These are phyloP conservation scores for Candida fluviatilis DNA, from an alignment of 805 yeast genomes.

Conservation along the genomic window DNA sequence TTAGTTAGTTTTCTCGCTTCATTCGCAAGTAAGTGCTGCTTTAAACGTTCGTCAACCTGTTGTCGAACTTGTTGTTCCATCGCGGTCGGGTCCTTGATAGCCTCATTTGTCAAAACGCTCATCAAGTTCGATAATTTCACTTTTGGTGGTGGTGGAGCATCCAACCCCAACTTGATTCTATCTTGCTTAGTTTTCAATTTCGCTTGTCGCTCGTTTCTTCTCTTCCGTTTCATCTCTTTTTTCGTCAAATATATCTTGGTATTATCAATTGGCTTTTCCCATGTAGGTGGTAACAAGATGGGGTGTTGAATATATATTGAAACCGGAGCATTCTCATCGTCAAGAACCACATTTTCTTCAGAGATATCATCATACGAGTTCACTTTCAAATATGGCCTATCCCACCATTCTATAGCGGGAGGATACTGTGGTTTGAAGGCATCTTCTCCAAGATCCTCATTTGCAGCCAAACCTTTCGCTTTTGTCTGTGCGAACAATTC, in stretches of 20 bases:
- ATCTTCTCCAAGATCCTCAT: constrained; percentile 53
- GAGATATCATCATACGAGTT: constrained; percentile 25
- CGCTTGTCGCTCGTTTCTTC: constrained; percentile 64
- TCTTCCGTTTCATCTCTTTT: constrained; percentile 66
- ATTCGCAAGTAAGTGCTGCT: constrained; percentile 58
- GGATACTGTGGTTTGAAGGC: constrained; percentile 45
- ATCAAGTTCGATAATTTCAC: constrained; percentile 79
- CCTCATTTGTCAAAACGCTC: constrained; percentile 81
- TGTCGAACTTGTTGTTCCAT: constrained; percentile 68
- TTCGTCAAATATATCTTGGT: constrained; percentile 64
- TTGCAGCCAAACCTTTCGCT: constrained; percentile 46
- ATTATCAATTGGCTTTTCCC: constrained; percentile 44
- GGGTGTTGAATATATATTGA: constrained; percentile 83
- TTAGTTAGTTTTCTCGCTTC: constrained; percentile 55
- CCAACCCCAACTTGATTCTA: constrained; percentile 72
- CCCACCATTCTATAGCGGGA: constrained; percentile 90
- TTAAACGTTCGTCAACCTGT: constrained; percentile 62
- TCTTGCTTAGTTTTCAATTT: constrained; percentile 70
- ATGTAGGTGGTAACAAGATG: constrained; percentile 55
- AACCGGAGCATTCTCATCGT: constrained; percentile 46
- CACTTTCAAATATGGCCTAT: constrained; percentile 48
- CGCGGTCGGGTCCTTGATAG: constrained; percentile 83
- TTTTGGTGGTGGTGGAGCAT: constrained; percentile 87
- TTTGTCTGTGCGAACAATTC: constrained; percentile 23
- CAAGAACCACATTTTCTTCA: constrained; percentile 21